phyloP scores from a whole-genome alignment of 257 asterid species.

The Nicotiana knightiana region DNA sequence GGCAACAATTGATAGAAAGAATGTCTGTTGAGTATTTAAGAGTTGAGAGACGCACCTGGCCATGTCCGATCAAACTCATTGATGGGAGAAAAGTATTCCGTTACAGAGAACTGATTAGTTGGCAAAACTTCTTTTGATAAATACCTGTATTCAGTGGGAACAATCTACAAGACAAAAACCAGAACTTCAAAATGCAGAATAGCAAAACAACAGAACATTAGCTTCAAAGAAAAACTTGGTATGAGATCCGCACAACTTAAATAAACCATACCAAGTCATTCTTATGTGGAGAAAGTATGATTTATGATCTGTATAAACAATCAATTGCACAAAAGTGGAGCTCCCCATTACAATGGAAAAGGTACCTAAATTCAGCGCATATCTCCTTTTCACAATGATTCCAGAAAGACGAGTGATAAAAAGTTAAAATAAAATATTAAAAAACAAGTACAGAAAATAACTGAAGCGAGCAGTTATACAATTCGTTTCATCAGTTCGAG shows the following conservation, averaged over 20 bases:
- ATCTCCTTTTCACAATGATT: neutral
- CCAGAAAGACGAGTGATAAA: neutral
- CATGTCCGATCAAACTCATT: constrained; percentile 62
- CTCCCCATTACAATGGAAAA: neutral
- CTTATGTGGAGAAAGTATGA: neutral
- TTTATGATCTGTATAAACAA: neutral
- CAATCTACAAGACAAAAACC: constrained; percentile 51
- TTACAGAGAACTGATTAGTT: constrained; percentile 92
- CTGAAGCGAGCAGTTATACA: neutral
- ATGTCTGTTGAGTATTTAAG: neutral
- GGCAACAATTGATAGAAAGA: neutral
- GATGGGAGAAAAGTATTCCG: constrained; percentile 89
- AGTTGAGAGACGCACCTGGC: constrained; percentile 63
- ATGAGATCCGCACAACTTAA: neutral
- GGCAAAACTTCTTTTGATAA: constrained; percentile 79
- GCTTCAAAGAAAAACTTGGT: neutral
- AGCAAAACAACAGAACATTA: neutral
- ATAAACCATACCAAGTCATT: neutral
- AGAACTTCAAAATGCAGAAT: constrained; percentile 10
- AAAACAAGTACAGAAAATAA: neutral
- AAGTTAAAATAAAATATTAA: neutral
- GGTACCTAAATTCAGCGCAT: neutral
- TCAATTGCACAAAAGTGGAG: neutral
- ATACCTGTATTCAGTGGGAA: constrained; percentile 89
- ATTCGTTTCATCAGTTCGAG: neutral